These are phyloP conservation scores for Artemisia tridentata DNA, from an alignment of 129 eudicot species.

Conservation along the genomic window DNA sequence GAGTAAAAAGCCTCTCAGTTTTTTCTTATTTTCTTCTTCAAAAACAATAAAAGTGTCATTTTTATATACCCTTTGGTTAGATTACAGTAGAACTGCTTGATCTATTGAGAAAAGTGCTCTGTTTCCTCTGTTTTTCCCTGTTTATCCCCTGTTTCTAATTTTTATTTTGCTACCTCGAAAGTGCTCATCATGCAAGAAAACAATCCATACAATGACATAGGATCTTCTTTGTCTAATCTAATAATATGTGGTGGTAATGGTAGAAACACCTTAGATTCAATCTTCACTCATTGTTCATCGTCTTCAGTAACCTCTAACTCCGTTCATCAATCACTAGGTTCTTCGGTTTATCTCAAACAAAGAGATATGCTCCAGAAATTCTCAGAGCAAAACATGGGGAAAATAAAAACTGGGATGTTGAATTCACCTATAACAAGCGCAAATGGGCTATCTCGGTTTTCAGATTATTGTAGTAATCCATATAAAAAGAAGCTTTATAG, in stretches of 20 bases:
- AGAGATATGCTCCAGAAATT: conserved; percentile 69
- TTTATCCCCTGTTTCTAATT: conserved; percentile 12
- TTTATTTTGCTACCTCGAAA: conserved; percentile 17
- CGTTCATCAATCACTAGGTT: conserved; percentile 57
- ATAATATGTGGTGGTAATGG: conserved; percentile 52
- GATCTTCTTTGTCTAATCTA: conserved; percentile 64
- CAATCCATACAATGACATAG: conserved; percentile 33
- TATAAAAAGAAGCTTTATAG: conserved; percentile 80
- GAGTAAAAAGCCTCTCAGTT: conserved; percentile 16
- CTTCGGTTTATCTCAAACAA: conserved; percentile 74
- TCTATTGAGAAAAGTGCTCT: conserved; percentile 29
- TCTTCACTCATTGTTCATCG: conserved; percentile 56
- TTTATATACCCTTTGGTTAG: conserved; percentile 2
- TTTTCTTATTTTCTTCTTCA: conserved; percentile 17
- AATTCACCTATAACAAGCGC: neutral
- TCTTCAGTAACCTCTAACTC: conserved; percentile 22
- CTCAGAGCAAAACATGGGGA: conserved; percentile 45
- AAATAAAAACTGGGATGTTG: neutral
- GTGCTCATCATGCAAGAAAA: conserved; percentile 46
- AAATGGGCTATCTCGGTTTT: conserved; percentile 20
- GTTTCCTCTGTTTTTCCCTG: conserved; percentile 41
- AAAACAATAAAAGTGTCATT: neutral
- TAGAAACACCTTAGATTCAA: conserved; percentile 71
- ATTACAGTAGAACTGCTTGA: conserved; percentile 16
- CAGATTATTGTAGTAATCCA: conserved; percentile 27